Evolutionary conservation across 2,329 filamentous ascomycete genomes (phyloP), one percentile per base, ranked within the genome.

Genomic region (Stemphylium beticola): DNA sequence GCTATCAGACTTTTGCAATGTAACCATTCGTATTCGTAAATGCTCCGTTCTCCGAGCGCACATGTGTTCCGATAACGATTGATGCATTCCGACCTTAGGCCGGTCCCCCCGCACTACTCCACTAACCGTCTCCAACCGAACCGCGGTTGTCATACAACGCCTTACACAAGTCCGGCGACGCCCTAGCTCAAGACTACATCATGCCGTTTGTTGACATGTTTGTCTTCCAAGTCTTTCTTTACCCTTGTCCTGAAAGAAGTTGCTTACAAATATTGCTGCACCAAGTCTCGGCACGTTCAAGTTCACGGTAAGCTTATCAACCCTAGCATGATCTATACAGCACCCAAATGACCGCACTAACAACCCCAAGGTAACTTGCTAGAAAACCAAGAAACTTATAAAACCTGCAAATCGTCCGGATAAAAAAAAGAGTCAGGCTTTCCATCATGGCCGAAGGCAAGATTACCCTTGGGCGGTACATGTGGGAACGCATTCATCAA

Each of bases 401-500:
- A 34, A n/a, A 38, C 15, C 9, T 40, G 4, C n/a, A 39, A 44
- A 15, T n/a, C 2, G 34, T 6, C n/a, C 8, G 17, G 4, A 4
- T 17, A 39, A 22, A 12, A 5, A 41, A 8, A 45, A 51, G 17
- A 36, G 17, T 14, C 9, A 17, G 9, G 12, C 14, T 18, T 6
- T 18, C 29, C 41, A 34, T 22, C 42, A 55, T 55, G 53, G 53
- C 15, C 5, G 49, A 22, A 22, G 33, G 29, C 26, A 76, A 74
- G 31, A 74, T 78, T 31, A 70, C 75, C 2, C 74, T 79, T 9
- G 77, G 76, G 4, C 67, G 65, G 17, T 79, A 78, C 56, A 72
- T 79, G 60, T 79, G 76, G 76, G 68, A 74, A 39, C 71, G 76
- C 33, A 71, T 79, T 29, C 71, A 75, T 42, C 74, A 78, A 62